These are phyloP conservation scores for Salpingoeca rosetta DNA, from an alignment of 78 protist genomes.

Conservation along the genomic window DNA sequence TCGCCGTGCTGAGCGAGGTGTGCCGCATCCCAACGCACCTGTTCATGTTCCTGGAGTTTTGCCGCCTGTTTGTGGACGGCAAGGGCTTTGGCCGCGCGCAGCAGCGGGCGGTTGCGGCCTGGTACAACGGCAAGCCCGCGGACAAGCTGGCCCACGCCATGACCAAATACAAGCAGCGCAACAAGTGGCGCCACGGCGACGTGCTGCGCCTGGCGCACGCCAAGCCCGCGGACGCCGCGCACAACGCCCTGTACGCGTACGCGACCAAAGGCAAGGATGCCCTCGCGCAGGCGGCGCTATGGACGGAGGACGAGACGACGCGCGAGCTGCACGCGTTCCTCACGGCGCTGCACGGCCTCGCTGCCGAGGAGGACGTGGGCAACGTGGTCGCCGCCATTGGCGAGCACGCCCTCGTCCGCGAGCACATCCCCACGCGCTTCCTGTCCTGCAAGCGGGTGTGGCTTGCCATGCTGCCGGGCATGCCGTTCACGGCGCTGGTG, in stretches of 20 bases:
- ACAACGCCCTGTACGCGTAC: neutral
- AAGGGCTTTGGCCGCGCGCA: conserved; percentile 28
- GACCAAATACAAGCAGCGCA: conserved; percentile 20
- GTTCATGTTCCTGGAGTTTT: conserved; percentile 6
- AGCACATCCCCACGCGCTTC: neutral
- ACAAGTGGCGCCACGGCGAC: conserved; percentile 18
- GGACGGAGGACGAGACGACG: neutral
- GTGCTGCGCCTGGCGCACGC: conserved; percentile 23
- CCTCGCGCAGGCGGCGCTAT: neutral
- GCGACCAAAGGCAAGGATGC: neutral
- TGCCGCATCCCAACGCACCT: conserved; percentile 31
- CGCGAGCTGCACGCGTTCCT: neutral
- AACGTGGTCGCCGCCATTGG: neutral
- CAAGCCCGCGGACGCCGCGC: neutral
- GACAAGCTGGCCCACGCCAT: conserved; percentile 3
- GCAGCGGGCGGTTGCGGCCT: conserved; percentile 4
- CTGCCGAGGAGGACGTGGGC: neutral
- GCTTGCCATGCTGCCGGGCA: neutral
- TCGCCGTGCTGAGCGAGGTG: neutral
- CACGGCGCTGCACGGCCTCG: neutral
- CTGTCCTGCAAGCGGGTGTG: conserved; percentile 3
- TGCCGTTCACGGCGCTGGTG: conserved; percentile 26
- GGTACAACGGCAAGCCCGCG: conserved; percentile 1
- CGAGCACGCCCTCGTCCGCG: neutral
- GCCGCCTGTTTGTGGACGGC: neutral